Conservation (phyloP, 1,139 yeast genomes). For the Magnusiomyces paraingens region DNA sequence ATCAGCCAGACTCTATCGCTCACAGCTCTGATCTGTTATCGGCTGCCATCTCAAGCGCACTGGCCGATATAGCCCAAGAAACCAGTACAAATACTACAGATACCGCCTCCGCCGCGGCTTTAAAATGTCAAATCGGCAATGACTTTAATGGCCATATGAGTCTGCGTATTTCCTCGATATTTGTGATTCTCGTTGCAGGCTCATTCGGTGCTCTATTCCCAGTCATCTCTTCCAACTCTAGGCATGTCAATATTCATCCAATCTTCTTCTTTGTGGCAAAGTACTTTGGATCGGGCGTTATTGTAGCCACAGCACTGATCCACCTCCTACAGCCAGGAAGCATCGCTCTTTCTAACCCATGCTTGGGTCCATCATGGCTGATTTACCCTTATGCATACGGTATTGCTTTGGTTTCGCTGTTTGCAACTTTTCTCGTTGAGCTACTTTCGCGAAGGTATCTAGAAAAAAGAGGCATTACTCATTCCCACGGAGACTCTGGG, state of each 20-base stretch:
- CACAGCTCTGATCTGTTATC: too few relatives aligned
- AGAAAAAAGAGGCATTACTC: slow-evolving; percentile 21
- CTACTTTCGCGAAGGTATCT: slow-evolving; percentile 26
- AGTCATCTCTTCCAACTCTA: slow-evolving; percentile 35
- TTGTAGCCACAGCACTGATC: slow-evolving; percentile 70
- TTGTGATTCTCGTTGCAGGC: slow-evolving; percentile 57
- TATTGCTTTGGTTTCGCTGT: slow-evolving; percentile 8
- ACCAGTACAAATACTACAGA: too few relatives aligned
- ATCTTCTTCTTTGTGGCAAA: slow-evolving; percentile 44
- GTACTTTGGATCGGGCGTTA: slow-evolving; percentile 73
- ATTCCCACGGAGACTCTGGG: slow-evolving; percentile 27
- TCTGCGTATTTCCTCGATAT: slow-evolving; percentile 66
- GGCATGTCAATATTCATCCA: slow-evolving; percentile 39
- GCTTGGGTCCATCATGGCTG: slow-evolving; percentile 12
- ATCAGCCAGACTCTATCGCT: too few relatives aligned
- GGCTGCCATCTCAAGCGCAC: too few relatives aligned
- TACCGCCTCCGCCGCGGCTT: too few relatives aligned
- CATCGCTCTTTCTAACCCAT: slow-evolving; percentile 5
- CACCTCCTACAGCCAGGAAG: slow-evolving; percentile 46
- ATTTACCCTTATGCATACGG: slow-evolving; percentile 10
- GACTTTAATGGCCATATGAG: slow-evolving; percentile 44
- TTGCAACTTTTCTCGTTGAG: slow-evolving; percentile 19
- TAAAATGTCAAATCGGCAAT: slow-evolving; percentile 18
- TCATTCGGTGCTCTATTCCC: slow-evolving; percentile 45
- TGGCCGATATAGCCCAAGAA: too few relatives aligned